A percentile compares a stretch with the other conserved stretches of the same genome.
These are phyloP conservation scores for Nemania sp. DNA, from an alignment of 2,329 filamentous ascomycete genomes.

Conservation along the genomic window DNA sequence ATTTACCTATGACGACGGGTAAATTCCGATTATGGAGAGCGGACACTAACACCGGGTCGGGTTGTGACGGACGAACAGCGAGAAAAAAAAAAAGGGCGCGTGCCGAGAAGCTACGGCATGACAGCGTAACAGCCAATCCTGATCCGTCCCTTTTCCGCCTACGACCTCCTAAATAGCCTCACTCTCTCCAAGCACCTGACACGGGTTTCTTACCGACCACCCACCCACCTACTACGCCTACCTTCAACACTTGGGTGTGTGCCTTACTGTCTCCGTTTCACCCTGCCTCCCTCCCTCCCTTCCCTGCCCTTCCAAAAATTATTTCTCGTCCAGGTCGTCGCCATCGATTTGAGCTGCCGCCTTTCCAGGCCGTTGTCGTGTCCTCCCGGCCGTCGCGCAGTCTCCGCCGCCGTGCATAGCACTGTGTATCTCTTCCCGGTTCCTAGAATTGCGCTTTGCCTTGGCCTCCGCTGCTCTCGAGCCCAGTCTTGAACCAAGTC, in stretches of 20 bases:
- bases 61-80: slow-evolving; percentile 5
- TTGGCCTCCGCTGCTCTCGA: too few relatives aligned
- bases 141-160: slow-evolving; percentile 7
- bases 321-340: background rate
- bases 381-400: too few relatives aligned
- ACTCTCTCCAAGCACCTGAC: slow-evolving; percentile 6
- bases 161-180: slow-evolving; percentile 27
- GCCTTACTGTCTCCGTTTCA: slow-evolving; percentile 4
- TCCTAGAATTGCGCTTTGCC: too few relatives aligned
- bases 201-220: too few relatives aligned
- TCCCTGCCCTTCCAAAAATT: background rate
- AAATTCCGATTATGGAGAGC: slow-evolving; percentile 22
- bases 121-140: slow-evolving; percentile 20
- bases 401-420: too few relatives aligned
- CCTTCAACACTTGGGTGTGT: too few relatives aligned
- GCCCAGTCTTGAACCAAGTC: background rate
- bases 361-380: background rate
- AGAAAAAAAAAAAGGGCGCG: slow-evolving; percentile 23
- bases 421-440: too few relatives aligned
- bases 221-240: too few relatives aligned
- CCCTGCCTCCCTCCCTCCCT: background rate
- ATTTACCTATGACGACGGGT: slow-evolving; percentile 19
- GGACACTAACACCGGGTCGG: slow-evolving; percentile 4
- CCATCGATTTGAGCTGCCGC: background rate
- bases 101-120: slow-evolving; percentile 23